Evolutionary conservation across 2,329 filamentous ascomycete genomes (phyloP).

Genomic region (Clarireedia paspali): DNA sequence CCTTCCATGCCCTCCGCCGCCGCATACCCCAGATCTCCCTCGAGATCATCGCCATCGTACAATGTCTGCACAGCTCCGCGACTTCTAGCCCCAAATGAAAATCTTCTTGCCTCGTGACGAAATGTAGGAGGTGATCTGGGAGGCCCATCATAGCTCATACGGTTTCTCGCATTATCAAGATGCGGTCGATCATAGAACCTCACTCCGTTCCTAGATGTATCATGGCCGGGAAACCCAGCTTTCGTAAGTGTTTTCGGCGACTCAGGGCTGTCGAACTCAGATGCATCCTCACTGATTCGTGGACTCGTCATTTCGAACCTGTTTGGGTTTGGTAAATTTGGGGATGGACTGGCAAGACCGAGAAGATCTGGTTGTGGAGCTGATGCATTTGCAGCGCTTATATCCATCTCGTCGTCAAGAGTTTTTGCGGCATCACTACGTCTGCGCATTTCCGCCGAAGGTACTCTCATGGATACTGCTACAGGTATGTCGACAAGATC

Average conservation of each 20-base stretch:
- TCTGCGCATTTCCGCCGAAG: conserved; percentile 76
- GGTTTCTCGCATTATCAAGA: conserved; percentile 20
- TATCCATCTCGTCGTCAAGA: conserved; percentile 83
- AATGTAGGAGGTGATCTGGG: conserved; percentile 18
- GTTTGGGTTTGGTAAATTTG: conserved; percentile 53
- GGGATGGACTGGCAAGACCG: conserved; percentile 33
- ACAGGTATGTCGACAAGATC: conserved; percentile 94
- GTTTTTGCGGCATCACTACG: conserved; percentile 43
- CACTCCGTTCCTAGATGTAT: conserved; percentile 17
- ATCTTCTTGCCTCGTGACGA: conserved; percentile 21
- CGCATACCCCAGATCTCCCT: conserved; percentile 90
- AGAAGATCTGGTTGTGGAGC: conserved; percentile 59
- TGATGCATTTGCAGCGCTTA: conserved; percentile 61
- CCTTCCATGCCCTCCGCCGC: conserved; percentile 92
- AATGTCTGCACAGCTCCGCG: conserved; percentile 31
- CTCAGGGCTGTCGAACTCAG: conserved; percentile 14
- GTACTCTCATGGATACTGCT: conserved; percentile 78
- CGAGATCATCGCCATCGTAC: conserved; percentile 66
- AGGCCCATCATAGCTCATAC: conserved; percentile 30
- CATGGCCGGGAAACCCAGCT: conserved; percentile 8
- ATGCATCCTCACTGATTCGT: conserved; percentile 26
- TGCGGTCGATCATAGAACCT: conserved; percentile 25
- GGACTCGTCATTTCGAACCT: conserved; percentile 59
- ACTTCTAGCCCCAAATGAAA: conserved; percentile 34
- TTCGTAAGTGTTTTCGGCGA: conserved; percentile 16